Evolutionary conservation across 192 early-diverging fungal genomes (phyloP).

Genomic region (Umbelopsis isabellina): DNA sequence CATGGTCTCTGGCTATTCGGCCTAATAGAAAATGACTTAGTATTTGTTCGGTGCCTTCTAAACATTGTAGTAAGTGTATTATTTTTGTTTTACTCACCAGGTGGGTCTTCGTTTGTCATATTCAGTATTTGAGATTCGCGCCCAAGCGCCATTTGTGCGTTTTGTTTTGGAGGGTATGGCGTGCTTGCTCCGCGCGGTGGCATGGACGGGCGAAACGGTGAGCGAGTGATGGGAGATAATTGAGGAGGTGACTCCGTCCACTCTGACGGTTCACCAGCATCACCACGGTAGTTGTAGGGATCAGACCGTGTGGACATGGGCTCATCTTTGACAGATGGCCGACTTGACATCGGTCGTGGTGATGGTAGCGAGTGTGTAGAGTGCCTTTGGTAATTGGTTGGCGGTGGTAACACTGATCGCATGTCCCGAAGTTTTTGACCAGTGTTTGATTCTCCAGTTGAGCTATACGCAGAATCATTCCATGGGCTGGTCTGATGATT

Average conservation of each 20-base stretch:
- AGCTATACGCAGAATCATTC: constrained; percentile 5
- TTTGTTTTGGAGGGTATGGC: constrained; percentile 4
- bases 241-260: not conserved
- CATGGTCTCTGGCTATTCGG: not conserved
- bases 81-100: not conserved
- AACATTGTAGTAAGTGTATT: not conserved
- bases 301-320: not conserved
- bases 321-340: constrained; percentile 4
- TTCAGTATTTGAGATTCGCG: constrained; percentile 28
- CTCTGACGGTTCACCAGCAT: not conserved
- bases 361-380: constrained; percentile 1
- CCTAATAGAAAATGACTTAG: not conserved
- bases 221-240: not conserved
- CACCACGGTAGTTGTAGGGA: not conserved
- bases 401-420: not conserved
- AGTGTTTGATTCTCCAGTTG: not conserved
- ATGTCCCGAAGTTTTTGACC: not conserved
- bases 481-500: constrained; percentile 1
- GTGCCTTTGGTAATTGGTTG: not conserved
- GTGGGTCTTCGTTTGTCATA: not conserved
- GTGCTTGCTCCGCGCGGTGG: not conserved
- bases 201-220: not conserved
- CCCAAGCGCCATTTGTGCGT: constrained; percentile 17
- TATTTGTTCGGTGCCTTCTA: not conserved
- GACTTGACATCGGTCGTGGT: not conserved